phyloP scores from a whole-genome alignment of 192 early-diverging fungal genomes.

The Backusella westeae region DNA sequence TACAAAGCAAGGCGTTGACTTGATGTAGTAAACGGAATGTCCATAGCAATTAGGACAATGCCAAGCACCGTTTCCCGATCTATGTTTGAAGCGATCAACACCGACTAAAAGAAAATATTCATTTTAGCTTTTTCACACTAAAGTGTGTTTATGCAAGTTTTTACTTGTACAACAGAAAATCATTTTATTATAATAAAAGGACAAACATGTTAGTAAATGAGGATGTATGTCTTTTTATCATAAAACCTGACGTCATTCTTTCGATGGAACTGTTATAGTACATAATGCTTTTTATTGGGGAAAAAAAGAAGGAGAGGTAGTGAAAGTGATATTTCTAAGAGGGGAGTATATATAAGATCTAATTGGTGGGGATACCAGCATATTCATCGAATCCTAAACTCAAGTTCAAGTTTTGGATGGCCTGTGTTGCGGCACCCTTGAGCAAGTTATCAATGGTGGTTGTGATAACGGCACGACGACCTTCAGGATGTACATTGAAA shows the following conservation, averaged over 20 bases:
- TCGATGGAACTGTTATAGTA: not conserved
- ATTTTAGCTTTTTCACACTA: not conserved
- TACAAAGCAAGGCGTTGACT: constrained; percentile 32
- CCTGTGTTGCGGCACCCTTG: constrained; percentile 99
- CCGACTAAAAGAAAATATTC: constrained; percentile 27
- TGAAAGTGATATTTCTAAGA: not conserved
- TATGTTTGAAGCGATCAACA: constrained; percentile 25
- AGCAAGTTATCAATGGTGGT: constrained; percentile 96
- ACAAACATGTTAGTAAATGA: too few species aligned
- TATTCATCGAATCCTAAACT: constrained; percentile 88
- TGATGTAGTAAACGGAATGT: constrained; percentile 25
- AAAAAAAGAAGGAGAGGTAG: not conserved
- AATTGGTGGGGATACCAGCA: constrained; percentile 74
- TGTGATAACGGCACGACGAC: constrained; percentile 82
- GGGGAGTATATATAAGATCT: not conserved
- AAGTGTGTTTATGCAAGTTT: not conserved
- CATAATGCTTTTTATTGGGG: not conserved
- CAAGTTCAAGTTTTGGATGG: constrained; percentile 96
- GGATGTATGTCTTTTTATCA: not conserved
- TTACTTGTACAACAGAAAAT: constrained; percentile 37
- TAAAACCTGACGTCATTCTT: not conserved
- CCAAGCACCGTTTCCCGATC: constrained; percentile 13
- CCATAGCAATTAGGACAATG: constrained; percentile 36
- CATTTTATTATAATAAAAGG: constrained; percentile 7
- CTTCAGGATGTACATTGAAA: constrained; percentile 80